These are phyloP conservation scores for Ceratobasidium sp. DNA, from an alignment of 1,284 basidiomycete species.

Conservation along the genomic window DNA sequence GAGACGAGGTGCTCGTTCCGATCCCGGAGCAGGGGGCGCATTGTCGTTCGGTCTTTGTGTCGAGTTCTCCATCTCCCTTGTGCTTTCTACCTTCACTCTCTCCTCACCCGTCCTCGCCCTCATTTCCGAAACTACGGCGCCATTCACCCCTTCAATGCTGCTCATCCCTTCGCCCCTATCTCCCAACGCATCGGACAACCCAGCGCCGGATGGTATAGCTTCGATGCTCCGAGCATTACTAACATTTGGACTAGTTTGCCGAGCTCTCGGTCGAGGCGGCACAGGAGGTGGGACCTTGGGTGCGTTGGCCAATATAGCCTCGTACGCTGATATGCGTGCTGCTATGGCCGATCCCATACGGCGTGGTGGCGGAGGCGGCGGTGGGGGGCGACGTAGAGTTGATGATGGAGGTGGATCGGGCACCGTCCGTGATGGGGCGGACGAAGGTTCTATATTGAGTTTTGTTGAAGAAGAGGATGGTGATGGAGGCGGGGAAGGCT, in stretches of 20 bases:
- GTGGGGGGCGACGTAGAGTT: slow-evolving; percentile 14
- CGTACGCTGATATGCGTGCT: slow-evolving; percentile 42
- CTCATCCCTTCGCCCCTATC: too few relatives aligned
- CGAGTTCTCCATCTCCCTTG: too few relatives aligned
- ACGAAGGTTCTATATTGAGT: not conserved
- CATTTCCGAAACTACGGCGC: too few relatives aligned
- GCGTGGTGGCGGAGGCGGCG: slow-evolving; percentile 32
- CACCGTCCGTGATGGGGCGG: too few relatives aligned
- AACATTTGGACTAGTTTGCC: not conserved
- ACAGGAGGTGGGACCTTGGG: slow-evolving; percentile 38
- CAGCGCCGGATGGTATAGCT: not conserved
- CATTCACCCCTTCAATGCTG: too few relatives aligned
- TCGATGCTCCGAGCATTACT: not conserved
- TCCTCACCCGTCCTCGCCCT: too few relatives aligned
- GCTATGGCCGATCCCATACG: slow-evolving; percentile 15
- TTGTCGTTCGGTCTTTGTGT: too few relatives aligned
- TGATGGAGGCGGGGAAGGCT: not conserved
- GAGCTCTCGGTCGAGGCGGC: slow-evolving; percentile 29
- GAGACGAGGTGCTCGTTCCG: too few relatives aligned
- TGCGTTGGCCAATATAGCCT: slow-evolving; percentile 35
- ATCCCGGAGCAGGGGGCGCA: too few relatives aligned
- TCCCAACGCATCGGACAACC: not conserved
- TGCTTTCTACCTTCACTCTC: too few relatives aligned
- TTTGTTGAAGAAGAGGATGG: not conserved
- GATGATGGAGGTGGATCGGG: not conserved